These are phyloP conservation scores for Hypoxylon crocopeplum DNA, from an alignment of 495 filamentous ascomycete species.

Conservation along the genomic window DNA sequence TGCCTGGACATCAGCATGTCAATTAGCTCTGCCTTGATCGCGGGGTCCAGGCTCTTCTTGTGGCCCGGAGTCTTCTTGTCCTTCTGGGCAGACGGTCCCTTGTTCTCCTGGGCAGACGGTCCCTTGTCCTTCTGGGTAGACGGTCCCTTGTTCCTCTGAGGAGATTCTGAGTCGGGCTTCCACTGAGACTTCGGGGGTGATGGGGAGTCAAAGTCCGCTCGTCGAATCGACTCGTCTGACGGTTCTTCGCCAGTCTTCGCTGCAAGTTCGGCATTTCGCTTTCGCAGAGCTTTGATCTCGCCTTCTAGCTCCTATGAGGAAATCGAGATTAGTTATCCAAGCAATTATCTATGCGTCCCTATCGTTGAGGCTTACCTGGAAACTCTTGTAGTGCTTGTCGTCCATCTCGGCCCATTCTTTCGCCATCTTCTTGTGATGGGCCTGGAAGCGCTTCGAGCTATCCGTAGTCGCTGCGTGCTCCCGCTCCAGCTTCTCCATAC, in stretches of 20 bases:
- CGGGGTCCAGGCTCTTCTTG: not conserved
- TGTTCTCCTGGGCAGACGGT: no score
- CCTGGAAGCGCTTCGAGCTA: not conserved
- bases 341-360: not conserved
- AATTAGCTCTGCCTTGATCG: not conserved
- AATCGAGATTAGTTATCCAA: not conserved
- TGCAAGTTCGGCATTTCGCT: not conserved
- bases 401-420: conserved; percentile 1
- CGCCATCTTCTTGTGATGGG: conserved; percentile 1
- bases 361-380: conserved; percentile 14
- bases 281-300: conserved; percentile 11
- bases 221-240: not conserved
- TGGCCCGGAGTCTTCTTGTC: not conserved
- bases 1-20: not conserved
- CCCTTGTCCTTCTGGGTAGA: no score
- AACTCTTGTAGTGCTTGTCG: not conserved
- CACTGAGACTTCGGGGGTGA: not conserved
- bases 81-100: no score
- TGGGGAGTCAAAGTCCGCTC: not conserved
- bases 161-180: no score
- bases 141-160: no score
- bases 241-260: not conserved
- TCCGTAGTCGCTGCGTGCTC: not conserved
- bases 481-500: not conserved
- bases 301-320: conserved; percentile 10